Evolutionary conservation across 805 yeast species (phyloP).

Genomic region (Maudiozyma saulgeensis): DNA sequence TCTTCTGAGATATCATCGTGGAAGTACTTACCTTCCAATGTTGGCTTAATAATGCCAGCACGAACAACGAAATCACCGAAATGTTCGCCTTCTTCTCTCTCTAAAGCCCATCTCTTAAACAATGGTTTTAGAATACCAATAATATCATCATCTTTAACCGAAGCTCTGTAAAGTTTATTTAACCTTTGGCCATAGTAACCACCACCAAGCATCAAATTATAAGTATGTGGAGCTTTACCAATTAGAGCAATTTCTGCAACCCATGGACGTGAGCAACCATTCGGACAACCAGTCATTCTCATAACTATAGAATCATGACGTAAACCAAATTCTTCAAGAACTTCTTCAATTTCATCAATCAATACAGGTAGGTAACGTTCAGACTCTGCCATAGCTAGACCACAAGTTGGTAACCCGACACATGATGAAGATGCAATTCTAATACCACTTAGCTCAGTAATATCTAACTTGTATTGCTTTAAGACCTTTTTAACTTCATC

Average conservation of each 20-base stretch:
- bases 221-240: conserved; percentile 90
- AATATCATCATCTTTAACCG: conserved; percentile 85
- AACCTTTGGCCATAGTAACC: conserved; percentile 89
- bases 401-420: conserved; percentile 98
- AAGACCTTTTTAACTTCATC: conserved; percentile 52
- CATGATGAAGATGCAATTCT: conserved; percentile 91
- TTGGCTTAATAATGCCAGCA: conserved; percentile 78
- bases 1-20: conserved; percentile 89
- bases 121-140: conserved; percentile 67
- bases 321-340: conserved; percentile 83
- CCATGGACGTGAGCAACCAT: conserved; percentile 99
- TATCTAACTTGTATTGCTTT: conserved; percentile 70
- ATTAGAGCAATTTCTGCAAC: conserved; percentile 91
- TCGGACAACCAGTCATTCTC: conserved; percentile 99
- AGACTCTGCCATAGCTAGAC: conserved; percentile 97
- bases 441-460: conserved; percentile 70
- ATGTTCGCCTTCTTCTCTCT: conserved; percentile 84
- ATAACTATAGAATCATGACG: conserved; percentile 90
- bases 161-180: conserved; percentile 80
- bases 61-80: conserved; percentile 91
- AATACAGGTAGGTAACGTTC: conserved; percentile 80
- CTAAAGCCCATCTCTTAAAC: conserved; percentile 90
- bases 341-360: conserved; percentile 71
- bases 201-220: conserved; percentile 91
- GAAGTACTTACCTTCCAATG: conserved; percentile 85